Evolutionary conservation across 257 asterid species (phyloP).

Genomic region (Solanum bukasovii): DNA sequence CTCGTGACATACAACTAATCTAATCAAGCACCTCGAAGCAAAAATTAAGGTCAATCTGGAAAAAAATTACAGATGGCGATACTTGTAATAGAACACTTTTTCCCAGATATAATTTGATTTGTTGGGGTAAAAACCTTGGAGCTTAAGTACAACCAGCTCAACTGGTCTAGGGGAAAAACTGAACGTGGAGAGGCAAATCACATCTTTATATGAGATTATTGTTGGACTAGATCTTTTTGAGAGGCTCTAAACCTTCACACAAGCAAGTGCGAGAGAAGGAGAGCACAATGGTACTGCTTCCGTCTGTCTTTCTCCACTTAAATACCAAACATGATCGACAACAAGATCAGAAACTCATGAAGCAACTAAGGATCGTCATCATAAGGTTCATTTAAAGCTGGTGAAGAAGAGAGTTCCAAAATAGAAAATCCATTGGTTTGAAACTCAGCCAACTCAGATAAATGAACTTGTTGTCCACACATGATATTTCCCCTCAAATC

Average conservation of each 20-base stretch:
- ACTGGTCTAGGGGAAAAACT: neutral
- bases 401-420: conserved; percentile 22
- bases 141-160: neutral
- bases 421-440: conserved; percentile 26
- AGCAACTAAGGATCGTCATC: conserved; percentile 67
- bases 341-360: neutral
- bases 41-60: neutral
- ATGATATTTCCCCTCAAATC: conserved; percentile 61
- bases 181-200: neutral
- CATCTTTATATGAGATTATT: neutral
- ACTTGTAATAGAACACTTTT: neutral
- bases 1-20: neutral
- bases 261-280: neutral
- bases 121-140: neutral
- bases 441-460: conserved; percentile 34
- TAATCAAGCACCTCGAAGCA: neutral
- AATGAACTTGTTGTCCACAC: conserved; percentile 22
- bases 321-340: neutral
- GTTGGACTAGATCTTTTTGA: neutral
- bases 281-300: neutral
- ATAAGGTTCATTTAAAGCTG: conserved; percentile 33
- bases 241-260: neutral
- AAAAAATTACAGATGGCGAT: neutral
- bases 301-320: neutral
- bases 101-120: neutral